Conservation (phyloP, 805 yeast species). For the Yarrowia osloensis region DNA sequence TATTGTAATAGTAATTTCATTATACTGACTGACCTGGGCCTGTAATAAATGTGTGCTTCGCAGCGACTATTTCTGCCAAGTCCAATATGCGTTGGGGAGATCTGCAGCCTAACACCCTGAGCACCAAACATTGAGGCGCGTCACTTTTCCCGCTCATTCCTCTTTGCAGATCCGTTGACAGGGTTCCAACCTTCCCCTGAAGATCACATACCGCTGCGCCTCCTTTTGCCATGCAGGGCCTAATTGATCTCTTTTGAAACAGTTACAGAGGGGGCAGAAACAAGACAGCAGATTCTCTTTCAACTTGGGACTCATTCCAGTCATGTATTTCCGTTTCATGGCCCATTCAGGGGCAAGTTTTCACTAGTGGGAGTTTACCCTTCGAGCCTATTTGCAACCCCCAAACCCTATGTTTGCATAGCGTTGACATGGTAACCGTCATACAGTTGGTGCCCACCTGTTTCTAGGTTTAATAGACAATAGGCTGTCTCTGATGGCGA, state of each 20-base stretch:
- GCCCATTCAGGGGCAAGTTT: background rate
- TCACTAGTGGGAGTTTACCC: background rate
- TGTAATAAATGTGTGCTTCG: background rate
- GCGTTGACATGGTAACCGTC: constrained; percentile 9
- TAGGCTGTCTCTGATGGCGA: background rate
- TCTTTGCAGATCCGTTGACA: constrained; percentile 14
- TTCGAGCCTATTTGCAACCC: background rate
- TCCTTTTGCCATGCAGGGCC: constrained; percentile 17
- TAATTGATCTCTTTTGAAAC: background rate
- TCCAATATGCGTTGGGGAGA: background rate
- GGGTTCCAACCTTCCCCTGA: constrained; percentile 28
- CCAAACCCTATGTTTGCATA: background rate
- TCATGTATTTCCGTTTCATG: background rate
- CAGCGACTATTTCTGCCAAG: background rate
- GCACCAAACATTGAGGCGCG: background rate
- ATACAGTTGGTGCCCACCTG: background rate
- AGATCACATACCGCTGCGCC: constrained; percentile 26
- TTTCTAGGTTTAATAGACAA: constrained; percentile 12
- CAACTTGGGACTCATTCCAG: background rate
- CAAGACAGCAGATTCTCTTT: background rate
- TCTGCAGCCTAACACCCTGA: background rate
- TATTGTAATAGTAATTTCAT: constrained; percentile 9
- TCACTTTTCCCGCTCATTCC: constrained; percentile 17
- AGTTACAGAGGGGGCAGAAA: background rate
- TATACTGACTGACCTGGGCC: background rate